These are phyloP conservation scores for Herpetospermum pedunculosum DNA, from an alignment of 306 rosid genomes.

Conservation along the genomic window DNA sequence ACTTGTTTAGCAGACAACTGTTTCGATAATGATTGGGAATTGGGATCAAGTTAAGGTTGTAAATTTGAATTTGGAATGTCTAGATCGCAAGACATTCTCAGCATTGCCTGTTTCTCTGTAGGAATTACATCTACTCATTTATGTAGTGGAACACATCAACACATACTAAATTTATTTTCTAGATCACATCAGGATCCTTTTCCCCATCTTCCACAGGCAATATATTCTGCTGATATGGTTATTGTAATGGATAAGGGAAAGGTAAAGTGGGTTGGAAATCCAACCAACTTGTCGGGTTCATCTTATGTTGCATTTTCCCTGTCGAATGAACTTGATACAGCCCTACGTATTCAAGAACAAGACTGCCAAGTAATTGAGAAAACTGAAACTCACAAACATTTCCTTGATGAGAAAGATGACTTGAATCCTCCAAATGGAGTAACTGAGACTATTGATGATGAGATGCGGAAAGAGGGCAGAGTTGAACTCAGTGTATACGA, in stretches of 20 bases:
- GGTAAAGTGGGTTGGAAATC: slow-evolving; percentile 68
- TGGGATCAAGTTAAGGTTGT: too few species aligned
- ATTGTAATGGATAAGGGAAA: slow-evolving; percentile 72
- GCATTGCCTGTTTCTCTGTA: not conserved
- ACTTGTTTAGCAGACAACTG: not conserved
- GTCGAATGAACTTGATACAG: slow-evolving; percentile 60
- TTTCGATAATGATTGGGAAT: not conserved
- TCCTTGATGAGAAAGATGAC: slow-evolving; percentile 23
- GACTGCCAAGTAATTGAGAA: slow-evolving; percentile 23
- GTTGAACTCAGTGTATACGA: slow-evolving; percentile 71
- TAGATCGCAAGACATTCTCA: not conserved
- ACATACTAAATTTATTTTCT: not conserved
- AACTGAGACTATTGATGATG: slow-evolving; percentile 54
- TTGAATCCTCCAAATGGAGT: slow-evolving; percentile 20
- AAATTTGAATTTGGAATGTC: not conserved
- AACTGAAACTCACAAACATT: slow-evolving; percentile 18
- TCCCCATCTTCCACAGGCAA: slow-evolving; percentile 36
- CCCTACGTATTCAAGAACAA: slow-evolving; percentile 23
- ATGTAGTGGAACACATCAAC: not conserved
- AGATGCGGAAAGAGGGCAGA: slow-evolving; percentile 76
- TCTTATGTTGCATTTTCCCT: slow-evolving; percentile 49
- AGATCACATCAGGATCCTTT: not conserved
- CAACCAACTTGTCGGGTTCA: slow-evolving; percentile 37
- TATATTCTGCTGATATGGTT: slow-evolving; percentile 68
- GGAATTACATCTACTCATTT: not conserved